Conservation (phyloP, 129 eudicot genomes). For the Flaveria bidentis region DNA sequence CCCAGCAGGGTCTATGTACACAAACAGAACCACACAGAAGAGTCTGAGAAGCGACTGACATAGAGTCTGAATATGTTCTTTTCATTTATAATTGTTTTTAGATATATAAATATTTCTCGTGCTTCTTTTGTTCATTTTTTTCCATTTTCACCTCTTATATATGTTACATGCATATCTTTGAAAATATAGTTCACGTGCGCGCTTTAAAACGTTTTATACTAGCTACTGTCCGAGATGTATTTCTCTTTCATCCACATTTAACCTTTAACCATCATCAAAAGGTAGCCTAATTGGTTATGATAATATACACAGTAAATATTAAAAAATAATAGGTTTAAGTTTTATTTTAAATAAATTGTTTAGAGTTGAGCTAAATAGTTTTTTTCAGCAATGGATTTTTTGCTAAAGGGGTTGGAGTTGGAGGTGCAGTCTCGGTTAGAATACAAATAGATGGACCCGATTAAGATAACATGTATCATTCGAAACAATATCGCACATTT, state of each 20-base stretch:
- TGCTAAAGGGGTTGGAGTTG: no score
- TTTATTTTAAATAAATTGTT: no score
- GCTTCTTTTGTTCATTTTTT: constrained; percentile 51
- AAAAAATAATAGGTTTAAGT: no score
- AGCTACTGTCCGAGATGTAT: background rate
- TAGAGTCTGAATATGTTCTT: constrained; percentile 39
- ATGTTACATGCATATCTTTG: constrained; percentile 40
- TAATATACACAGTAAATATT: no score
- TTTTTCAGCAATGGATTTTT: no score
- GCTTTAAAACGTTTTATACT: constrained; percentile 30
- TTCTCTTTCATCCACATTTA: constrained; percentile 11
- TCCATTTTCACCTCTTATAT: constrained; percentile 27
- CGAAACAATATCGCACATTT: no score
- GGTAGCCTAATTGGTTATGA: no score
- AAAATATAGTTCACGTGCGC: constrained; percentile 56
- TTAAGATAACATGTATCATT: no score
- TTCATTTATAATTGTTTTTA: background rate
- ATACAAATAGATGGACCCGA: no score
- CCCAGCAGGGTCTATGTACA: constrained; percentile 27
- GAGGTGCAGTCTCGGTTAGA: no score
- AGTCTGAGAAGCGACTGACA: constrained; percentile 65
- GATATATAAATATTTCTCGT: constrained; percentile 40
- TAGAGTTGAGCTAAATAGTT: no score
- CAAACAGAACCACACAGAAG: constrained; percentile 32
- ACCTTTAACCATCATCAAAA: no score